phyloP scores from a whole-genome alignment of 2,329 filamentous ascomycete species.

The Ramularia endophylla region DNA sequence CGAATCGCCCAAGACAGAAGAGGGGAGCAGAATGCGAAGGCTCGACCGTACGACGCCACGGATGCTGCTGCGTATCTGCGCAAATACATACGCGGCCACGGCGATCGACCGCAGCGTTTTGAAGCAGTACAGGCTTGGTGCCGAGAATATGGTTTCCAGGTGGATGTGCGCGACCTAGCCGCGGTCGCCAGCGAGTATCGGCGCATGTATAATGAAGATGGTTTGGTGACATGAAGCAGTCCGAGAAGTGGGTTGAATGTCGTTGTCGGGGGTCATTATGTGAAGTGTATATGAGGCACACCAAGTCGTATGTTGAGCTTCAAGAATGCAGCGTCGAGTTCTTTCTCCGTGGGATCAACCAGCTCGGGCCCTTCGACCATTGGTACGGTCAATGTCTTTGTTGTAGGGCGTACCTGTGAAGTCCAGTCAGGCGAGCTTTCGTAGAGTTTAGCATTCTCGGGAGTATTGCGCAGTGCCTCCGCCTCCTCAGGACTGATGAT shows the following conservation, averaged over 20 bases:
- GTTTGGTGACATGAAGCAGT: not conserved
- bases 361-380: conserved; percentile 1
- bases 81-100: not conserved
- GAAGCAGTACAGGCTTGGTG: not conserved
- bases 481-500: conserved; percentile 7
- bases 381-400: not conserved
- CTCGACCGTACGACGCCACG: not conserved
- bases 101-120: not conserved
- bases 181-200: not conserved
- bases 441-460: conserved; percentile 1
- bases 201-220: not conserved
- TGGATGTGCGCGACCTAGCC: not conserved
- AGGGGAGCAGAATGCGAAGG: not conserved
- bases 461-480: conserved; percentile 4
- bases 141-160: not conserved
- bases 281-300: conserved; percentile 4
- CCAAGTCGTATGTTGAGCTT: conserved; percentile 4
- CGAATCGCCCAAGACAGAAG: not conserved
- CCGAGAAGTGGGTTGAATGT: not conserved
- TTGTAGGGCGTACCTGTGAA: conserved; percentile 1
- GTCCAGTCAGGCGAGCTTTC: conserved; percentile 5
- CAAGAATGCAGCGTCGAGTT: conserved; percentile 2
- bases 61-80: conserved; percentile 1
- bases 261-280: not conserved
- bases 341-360: not conserved